Evolutionary conservation across 305 asterid genomes (phyloP).

Genomic region (Lippia alba): DNA sequence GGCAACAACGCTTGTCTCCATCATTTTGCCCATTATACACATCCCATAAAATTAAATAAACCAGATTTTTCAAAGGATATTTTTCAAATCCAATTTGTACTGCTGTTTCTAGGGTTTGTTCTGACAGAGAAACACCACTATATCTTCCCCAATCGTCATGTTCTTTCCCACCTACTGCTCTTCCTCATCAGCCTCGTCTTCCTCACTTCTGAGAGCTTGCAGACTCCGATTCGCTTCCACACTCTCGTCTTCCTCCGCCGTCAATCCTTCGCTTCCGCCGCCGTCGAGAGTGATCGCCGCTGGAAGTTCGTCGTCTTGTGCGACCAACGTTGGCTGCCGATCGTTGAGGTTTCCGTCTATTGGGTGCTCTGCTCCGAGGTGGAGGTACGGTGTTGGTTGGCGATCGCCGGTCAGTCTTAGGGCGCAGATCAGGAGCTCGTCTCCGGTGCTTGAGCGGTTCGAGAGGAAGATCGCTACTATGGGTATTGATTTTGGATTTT

Average conservation of each 20-base stretch:
- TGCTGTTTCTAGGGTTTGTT: constrained; percentile 3
- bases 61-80: neutral
- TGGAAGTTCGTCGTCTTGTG: constrained; percentile 18
- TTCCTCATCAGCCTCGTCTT: constrained; percentile 45
- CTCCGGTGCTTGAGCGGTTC: constrained; percentile 65
- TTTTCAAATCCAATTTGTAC: neutral
- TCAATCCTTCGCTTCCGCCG: constrained; percentile 24
- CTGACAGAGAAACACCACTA: neutral
- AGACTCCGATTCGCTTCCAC: constrained; percentile 53
- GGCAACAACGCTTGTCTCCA: neutral
- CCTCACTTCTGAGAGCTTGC: constrained; percentile 52
- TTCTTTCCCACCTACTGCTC: constrained; percentile 53
- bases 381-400: constrained; percentile 67
- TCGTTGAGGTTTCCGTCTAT: constrained; percentile 45
- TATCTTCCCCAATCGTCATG: constrained; percentile 46
- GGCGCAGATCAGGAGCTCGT: constrained; percentile 65
- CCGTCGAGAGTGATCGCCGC: constrained; percentile 30
- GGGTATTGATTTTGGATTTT: constrained; percentile 53
- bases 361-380: constrained; percentile 47
- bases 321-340: constrained; percentile 40
- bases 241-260: constrained; percentile 27
- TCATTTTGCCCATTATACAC: neutral
- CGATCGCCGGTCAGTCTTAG: constrained; percentile 57
- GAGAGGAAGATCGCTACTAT: constrained; percentile 69
- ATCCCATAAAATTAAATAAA: neutral